Evolutionary conservation across 2,329 filamentous ascomycete genomes (phyloP).

Genomic region (Polytolypa hystricis): DNA sequence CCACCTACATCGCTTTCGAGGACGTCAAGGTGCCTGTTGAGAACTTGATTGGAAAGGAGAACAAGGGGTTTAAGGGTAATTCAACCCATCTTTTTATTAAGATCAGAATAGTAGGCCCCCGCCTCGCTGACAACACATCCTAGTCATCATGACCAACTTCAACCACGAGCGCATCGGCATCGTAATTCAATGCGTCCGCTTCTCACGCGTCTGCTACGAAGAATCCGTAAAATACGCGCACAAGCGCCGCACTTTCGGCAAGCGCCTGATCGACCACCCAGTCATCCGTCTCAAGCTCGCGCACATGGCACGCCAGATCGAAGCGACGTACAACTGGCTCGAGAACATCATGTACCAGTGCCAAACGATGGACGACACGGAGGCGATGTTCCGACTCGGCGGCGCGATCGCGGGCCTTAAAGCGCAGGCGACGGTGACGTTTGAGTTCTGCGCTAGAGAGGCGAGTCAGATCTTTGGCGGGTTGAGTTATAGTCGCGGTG

Average conservation of each 20-base stretch:
- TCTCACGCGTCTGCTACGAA: constrained; percentile 93
- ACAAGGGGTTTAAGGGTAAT: constrained; percentile 82
- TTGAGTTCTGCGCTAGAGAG: constrained; percentile 95
- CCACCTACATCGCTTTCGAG: constrained; percentile 96
- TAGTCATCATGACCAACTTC: constrained; percentile 98
- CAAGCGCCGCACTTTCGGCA: constrained; percentile 94
- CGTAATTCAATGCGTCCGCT: constrained; percentile 92
- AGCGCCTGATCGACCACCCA: constrained; percentile 90
- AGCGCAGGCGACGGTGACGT: constrained; percentile 85
- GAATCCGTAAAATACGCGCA: constrained; percentile 93
- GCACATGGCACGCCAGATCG: constrained; percentile 96
- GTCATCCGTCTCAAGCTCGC: constrained; percentile 97
- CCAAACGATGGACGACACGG: constrained; percentile 81
- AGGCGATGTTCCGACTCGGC: constrained; percentile 91
- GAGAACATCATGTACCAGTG: constrained; percentile 93
- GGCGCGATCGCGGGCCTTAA: constrained; percentile 90
- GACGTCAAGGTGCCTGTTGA: constrained; percentile 99
- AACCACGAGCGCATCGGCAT: constrained; percentile 99
- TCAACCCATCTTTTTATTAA: constrained; percentile 1
- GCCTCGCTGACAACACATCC: no score
- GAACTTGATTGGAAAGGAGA: constrained; percentile 95
- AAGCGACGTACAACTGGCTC: constrained; percentile 93
- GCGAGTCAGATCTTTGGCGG: constrained; percentile 97
- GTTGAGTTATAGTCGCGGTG: constrained; percentile 80
- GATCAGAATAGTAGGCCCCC: no score